A percentile compares a stretch with the other conserved stretches of the same genome.
Conservation (phyloP, 2,329 filamentous ascomycete genomes). For the Leptographium galeiforme region DNA sequence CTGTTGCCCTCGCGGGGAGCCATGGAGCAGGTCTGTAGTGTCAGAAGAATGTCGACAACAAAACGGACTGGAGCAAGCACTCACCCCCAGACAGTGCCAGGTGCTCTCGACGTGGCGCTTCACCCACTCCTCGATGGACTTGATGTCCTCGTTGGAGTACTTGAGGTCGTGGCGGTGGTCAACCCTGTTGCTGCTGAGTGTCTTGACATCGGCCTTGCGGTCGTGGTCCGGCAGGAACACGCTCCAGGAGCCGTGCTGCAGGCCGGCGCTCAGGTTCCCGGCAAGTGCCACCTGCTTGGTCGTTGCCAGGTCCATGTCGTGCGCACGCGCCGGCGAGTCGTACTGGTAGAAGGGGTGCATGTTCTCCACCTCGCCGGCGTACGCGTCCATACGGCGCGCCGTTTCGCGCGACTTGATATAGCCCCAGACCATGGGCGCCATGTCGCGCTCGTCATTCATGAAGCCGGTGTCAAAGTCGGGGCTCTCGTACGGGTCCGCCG, state of each 20-base stretch:
- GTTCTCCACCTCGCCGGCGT: conserved; percentile 56
- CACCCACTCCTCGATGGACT: conserved; percentile 55
- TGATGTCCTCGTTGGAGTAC: conserved; percentile 50
- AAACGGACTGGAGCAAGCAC: background rate
- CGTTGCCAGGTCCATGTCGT: conserved; percentile 61
- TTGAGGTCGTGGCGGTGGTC: conserved; percentile 48
- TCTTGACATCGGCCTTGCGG: conserved; percentile 27
- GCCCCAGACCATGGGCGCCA: conserved; percentile 75
- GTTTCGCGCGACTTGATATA: conserved; percentile 76
- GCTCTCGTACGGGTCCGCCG: conserved; percentile 57
- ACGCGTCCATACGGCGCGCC: conserved; percentile 63
- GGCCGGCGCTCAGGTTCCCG: conserved; percentile 56
- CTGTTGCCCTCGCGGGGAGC: conserved; percentile 62
- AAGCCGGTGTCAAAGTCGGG: conserved; percentile 73
- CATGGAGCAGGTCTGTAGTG: conserved; percentile 53
- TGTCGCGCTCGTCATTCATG: conserved; percentile 76
- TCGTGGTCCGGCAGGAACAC: conserved; percentile 41
- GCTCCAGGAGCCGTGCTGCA: conserved; percentile 63
- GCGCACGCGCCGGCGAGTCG: conserved; percentile 54
- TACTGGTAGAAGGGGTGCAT: conserved; percentile 63
- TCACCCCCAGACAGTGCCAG: conserved; percentile 45
- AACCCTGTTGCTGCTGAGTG: conserved; percentile 52
- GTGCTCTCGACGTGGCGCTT: conserved; percentile 65
- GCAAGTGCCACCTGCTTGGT: conserved; percentile 65
- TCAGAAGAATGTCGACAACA: background rate